Percentiles rank a stretch among this genome's conserved stretches.
Evolutionary conservation across 371 early-diverging fungal genomes (phyloP).

Genomic region (Gilbertella persicaria): DNA sequence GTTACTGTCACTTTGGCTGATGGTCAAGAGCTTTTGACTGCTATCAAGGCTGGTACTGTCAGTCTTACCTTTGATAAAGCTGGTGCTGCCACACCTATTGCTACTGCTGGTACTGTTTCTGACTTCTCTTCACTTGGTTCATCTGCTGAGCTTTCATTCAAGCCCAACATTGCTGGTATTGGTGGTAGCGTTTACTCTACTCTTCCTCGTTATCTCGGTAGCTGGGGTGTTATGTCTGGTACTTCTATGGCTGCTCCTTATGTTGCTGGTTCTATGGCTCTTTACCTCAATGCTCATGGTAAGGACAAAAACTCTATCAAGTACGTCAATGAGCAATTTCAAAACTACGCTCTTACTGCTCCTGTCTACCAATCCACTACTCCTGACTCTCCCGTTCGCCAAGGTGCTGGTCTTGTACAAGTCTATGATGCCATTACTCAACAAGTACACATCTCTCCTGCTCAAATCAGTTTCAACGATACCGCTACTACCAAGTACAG

Average conservation of each 20-base stretch:
- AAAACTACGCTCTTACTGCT: constrained; percentile 46
- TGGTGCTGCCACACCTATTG: constrained; percentile 19
- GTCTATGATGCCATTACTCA: constrained; percentile 56
- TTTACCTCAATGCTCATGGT: constrained; percentile 43
- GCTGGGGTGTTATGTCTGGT: constrained; percentile 64
- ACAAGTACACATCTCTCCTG: constrained; percentile 54
- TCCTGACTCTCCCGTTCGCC: constrained; percentile 33
- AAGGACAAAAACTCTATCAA: constrained; percentile 7
- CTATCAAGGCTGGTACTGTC: constrained; percentile 8
- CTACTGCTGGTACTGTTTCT: constrained; percentile 37
- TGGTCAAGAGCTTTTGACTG: constrained; percentile 13
- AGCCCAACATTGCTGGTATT: constrained; percentile 62
- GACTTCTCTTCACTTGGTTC: constrained; percentile 50
- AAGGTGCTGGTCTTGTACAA: constrained; percentile 77
- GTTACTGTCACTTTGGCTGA: constrained; percentile 16
- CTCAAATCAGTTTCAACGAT: constrained; percentile 66
- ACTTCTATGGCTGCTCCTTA: constrained; percentile 77
- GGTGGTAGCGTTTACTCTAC: constrained; percentile 74
- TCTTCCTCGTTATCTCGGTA: constrained; percentile 38
- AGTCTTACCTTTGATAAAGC: too few relatives aligned
- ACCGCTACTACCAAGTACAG: constrained; percentile 32
- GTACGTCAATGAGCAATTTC: constrained; percentile 26
- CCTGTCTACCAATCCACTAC: background rate
- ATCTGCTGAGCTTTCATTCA: constrained; percentile 32
- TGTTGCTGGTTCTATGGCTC: constrained; percentile 64